These are phyloP conservation scores for Arthrobotrys conoides DNA, from an alignment of 2,329 filamentous ascomycete species.

Conservation along the genomic window DNA sequence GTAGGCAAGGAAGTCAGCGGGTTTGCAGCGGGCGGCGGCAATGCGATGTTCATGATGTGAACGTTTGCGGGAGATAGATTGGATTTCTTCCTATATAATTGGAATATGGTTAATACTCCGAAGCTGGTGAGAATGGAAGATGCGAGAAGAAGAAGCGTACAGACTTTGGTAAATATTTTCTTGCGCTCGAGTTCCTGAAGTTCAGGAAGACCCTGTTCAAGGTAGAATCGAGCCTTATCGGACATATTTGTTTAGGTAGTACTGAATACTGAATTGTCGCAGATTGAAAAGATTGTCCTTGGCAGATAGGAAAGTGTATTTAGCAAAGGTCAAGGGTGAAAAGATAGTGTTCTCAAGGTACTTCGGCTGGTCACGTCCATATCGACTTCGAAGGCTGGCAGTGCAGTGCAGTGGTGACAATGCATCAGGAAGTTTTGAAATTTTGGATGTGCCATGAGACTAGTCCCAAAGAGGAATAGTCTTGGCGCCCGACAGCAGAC, in stretches of 20 bases:
- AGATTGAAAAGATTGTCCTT: background rate
- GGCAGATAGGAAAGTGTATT: background rate
- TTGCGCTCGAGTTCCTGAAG: constrained; percentile 93
- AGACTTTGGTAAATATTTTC: constrained; percentile 85
- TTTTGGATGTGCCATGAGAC: constrained; percentile 15
- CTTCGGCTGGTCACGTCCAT: constrained; percentile 1
- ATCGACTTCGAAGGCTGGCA: constrained; percentile 10
- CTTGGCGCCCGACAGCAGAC: constrained; percentile 27
- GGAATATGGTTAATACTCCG: background rate
- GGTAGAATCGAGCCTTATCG: constrained; percentile 94
- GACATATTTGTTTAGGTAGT: constrained; percentile 72
- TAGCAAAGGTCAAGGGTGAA: background rate
- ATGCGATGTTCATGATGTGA: constrained; percentile 94
- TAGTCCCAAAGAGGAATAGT: constrained; percentile 13
- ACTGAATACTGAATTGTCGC: background rate
- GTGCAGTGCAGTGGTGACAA: too few relatives aligned
- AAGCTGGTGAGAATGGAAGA: constrained; percentile 45
- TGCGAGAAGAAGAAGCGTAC: constrained; percentile 61
- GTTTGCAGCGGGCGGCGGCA: constrained; percentile 82
- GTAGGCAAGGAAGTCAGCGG: constrained; percentile 87
- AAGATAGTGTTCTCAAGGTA: background rate
- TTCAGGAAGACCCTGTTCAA: constrained; percentile 92
- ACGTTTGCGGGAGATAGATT: constrained; percentile 87
- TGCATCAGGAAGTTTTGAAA: constrained; percentile 19
- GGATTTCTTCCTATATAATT: constrained; percentile 84